Conservation (phyloP, 1,139 yeast species). For the Taiozyma sp. region DNA sequence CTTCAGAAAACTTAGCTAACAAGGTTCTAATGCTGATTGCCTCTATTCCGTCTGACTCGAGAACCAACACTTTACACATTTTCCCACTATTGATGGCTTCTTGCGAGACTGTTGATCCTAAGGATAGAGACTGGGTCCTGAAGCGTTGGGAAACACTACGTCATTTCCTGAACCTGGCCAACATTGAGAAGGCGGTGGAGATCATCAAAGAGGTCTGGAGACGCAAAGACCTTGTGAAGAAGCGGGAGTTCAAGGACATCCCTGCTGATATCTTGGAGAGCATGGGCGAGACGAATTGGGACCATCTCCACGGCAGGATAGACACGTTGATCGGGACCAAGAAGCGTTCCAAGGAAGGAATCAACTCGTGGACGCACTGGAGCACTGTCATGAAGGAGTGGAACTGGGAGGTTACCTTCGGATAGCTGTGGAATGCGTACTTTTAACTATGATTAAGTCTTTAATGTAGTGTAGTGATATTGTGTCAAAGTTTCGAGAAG, state of each 20-base stretch:
- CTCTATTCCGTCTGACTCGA: slow-evolving; percentile 55
- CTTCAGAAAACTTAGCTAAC: slow-evolving; percentile 53
- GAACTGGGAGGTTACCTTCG: slow-evolving; percentile 61
- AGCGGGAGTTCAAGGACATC: background rate
- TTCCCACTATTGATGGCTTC: slow-evolving; percentile 60
- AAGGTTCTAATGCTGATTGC: slow-evolving; percentile 55
- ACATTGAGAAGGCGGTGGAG: slow-evolving; percentile 57
- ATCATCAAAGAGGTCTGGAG: slow-evolving; percentile 71
- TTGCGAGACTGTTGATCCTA: slow-evolving; percentile 54
- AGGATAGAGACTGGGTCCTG: slow-evolving; percentile 57
- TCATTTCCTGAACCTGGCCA: slow-evolving; percentile 56
- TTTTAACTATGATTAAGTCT: background rate
- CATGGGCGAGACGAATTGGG: slow-evolving; percentile 11
- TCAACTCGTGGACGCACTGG: slow-evolving; percentile 59
- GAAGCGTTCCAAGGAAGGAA: slow-evolving; percentile 38
- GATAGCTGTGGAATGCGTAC: slow-evolving; percentile 5
- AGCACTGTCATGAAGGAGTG: slow-evolving; percentile 64
- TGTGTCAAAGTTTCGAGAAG: background rate
- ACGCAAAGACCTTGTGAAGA: slow-evolving; percentile 40
- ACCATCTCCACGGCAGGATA: slow-evolving; percentile 16
- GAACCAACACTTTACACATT: slow-evolving; percentile 52
- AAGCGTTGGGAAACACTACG: slow-evolving; percentile 53
- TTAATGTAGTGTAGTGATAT: background rate
- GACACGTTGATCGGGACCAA: slow-evolving; percentile 31
- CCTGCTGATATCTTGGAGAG: background rate